Evolutionary conservation across 352 stramenopile genomes (phyloP).

Genomic region (Pythium grandisporangium): DNA sequence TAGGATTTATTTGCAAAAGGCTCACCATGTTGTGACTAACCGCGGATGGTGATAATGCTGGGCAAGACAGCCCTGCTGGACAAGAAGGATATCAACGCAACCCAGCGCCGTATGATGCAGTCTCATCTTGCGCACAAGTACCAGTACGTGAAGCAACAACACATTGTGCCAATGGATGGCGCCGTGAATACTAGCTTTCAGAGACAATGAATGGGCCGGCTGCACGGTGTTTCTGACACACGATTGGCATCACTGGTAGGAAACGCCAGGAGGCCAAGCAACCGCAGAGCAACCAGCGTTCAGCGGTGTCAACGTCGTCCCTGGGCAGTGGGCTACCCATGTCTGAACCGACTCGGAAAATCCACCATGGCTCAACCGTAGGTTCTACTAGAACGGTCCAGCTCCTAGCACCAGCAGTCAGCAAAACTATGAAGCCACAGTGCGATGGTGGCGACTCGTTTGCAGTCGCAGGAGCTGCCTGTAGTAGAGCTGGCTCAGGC

Average conservation of each 20-base stretch:
- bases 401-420: conserved; percentile 10
- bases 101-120: conserved; percentile 75
- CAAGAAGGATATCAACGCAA: conserved; percentile 63
- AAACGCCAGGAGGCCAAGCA: conserved; percentile 28
- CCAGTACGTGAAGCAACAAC: conserved; percentile 15
- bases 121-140: conserved; percentile 70
- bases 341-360: conserved; percentile 21
- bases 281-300: conserved; percentile 1
- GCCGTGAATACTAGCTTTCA: too few species aligned
- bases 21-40: too few species aligned
- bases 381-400: too few species aligned
- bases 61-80: conserved; percentile 37
- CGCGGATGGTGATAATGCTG: background rate
- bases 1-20: background rate
- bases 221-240: too few species aligned
- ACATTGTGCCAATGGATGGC: background rate
- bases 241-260: conserved; percentile 8
- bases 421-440: conserved; percentile 5
- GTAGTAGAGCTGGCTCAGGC: too few species aligned
- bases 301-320: too few species aligned
- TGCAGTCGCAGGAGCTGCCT: too few species aligned
- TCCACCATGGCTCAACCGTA: conserved; percentile 37
- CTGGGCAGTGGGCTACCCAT: too few species aligned
- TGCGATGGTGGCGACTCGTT: conserved; percentile 14
- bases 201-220: too few species aligned